Conservation (phyloP, 371 early-diverging fungal genomes). For the Rhizopus arrhizus region DNA sequence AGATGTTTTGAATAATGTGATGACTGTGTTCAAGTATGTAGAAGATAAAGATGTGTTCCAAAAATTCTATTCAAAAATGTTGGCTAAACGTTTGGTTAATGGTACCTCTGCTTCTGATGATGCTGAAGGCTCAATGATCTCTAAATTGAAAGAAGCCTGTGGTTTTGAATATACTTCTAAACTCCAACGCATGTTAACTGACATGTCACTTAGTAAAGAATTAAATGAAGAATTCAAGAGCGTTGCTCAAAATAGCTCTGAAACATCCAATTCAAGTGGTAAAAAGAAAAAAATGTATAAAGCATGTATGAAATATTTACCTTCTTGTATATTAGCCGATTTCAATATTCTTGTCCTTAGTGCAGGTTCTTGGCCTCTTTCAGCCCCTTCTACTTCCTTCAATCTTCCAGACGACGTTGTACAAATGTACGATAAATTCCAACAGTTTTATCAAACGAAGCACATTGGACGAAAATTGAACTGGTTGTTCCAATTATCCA, state of each 20-base stretch:
- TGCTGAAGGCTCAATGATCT: conserved; percentile 73
- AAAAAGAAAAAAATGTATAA: conserved; percentile 8
- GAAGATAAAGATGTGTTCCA: conserved; percentile 96
- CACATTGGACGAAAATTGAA: conserved; percentile 85
- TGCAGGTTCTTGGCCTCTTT: conserved; percentile 91
- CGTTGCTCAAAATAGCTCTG: conserved; percentile 42
- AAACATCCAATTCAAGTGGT: conserved; percentile 43
- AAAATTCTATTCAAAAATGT: conserved; percentile 86
- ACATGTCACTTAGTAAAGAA: conserved; percentile 79
- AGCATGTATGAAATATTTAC: not conserved
- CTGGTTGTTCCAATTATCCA: conserved; percentile 90
- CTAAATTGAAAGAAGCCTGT: conserved; percentile 73
- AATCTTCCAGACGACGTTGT: conserved; percentile 84
- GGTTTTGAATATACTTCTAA: conserved; percentile 90
- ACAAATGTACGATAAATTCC: conserved; percentile 80
- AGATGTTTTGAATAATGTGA: conserved; percentile 82
- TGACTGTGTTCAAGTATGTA: conserved; percentile 82
- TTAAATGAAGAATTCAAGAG: conserved; percentile 69
- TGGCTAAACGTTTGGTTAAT: conserved; percentile 84
- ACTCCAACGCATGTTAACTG: conserved; percentile 88
- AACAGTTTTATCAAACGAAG: conserved; percentile 80
- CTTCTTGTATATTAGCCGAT: conserved; percentile 55
- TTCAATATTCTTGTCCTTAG: conserved; percentile 86
- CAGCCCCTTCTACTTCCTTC: conserved; percentile 74
- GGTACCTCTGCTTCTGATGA: conserved; percentile 74